Percentiles rank a stretch among this genome's conserved stretches.
These are phyloP conservation scores for Mycena venus DNA, from an alignment of 768 basidiomycete genomes.

Conservation along the genomic window DNA sequence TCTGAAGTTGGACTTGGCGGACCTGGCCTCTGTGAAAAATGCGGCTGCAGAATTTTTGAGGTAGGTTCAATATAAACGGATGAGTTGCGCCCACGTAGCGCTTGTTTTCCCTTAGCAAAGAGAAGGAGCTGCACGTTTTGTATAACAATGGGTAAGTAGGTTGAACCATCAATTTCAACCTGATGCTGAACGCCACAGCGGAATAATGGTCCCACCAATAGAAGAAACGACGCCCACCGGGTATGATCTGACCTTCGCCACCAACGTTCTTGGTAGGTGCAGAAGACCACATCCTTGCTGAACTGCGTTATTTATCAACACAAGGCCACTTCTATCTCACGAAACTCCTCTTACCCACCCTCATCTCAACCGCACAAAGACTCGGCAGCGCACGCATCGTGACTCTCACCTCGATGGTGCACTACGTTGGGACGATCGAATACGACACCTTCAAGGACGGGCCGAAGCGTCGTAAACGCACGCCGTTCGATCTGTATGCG, in stretches of 20 bases:
- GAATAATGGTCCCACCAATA: slow-evolving; percentile 59
- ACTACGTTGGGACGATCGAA: slow-evolving; percentile 49
- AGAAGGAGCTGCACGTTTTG: slow-evolving; percentile 22
- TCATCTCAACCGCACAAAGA: slow-evolving; percentile 51
- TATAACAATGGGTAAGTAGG: slow-evolving; percentile 25
- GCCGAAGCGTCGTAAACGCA: slow-evolving; percentile 40
- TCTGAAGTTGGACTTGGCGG: slow-evolving; percentile 51
- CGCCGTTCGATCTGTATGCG: slow-evolving; percentile 39
- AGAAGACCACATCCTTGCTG: too few relatives aligned
- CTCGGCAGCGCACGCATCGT: slow-evolving; percentile 58
- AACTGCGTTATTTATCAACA: background rate
- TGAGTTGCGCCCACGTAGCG: background rate
- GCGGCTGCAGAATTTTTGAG: slow-evolving; percentile 50
- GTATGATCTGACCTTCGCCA: slow-evolving; percentile 71
- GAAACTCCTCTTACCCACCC: slow-evolving; percentile 61
- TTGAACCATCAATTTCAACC: background rate
- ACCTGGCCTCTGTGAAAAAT: slow-evolving; percentile 47
- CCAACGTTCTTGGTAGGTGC: slow-evolving; percentile 64
- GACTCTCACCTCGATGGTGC: slow-evolving; percentile 58
- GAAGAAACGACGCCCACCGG: slow-evolving; percentile 59
- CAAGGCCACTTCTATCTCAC: slow-evolving; percentile 66
- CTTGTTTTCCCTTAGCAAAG: background rate
- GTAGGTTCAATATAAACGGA: slow-evolving; percentile 17
- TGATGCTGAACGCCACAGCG: slow-evolving; percentile 45
- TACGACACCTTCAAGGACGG: slow-evolving; percentile 57